phyloP scores from a whole-genome alignment of 2,329 filamentous ascomycete genomes.

The Fusarium poae region DNA sequence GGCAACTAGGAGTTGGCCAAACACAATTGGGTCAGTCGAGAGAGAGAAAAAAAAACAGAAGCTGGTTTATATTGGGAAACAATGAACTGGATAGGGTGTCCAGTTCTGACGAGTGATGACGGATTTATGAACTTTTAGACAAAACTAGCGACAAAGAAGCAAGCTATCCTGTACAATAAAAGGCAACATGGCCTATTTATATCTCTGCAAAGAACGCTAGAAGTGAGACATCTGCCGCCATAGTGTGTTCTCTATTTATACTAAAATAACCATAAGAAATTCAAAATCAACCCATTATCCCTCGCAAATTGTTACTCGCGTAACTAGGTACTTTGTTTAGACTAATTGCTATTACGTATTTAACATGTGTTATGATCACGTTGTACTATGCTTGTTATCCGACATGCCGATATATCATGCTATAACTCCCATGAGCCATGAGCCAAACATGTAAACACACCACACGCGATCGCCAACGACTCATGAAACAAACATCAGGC shows the following conservation, averaged over 20 bases:
- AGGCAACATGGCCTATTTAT: constrained; percentile 26
- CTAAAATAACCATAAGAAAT: constrained; percentile 17
- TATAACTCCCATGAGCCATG: not conserved
- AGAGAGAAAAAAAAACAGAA: not conserved
- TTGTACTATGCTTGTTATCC: not conserved
- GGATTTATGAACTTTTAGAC: constrained; percentile 44
- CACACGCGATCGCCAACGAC: not conserved
- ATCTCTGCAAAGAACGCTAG: constrained; percentile 24
- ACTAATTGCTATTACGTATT: not conserved
- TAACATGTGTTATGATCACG: not conserved
- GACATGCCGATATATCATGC: not conserved
- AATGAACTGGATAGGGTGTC: constrained; percentile 26
- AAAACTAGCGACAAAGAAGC: constrained; percentile 37
- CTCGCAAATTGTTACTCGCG: not conserved
- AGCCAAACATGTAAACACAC: not conserved
- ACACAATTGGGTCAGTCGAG: constrained; percentile 7
- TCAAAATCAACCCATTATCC: constrained; percentile 5
- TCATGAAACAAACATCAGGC: not conserved
- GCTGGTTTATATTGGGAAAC: constrained; percentile 19
- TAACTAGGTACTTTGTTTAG: not conserved
- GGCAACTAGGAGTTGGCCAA: constrained; percentile 8
- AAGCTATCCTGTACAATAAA: constrained; percentile 39
- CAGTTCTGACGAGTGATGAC: constrained; percentile 44
- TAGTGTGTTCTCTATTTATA: constrained; percentile 11
- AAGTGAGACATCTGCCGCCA: constrained; percentile 13